Evolutionary conservation across 345 rosid species (phyloP), one percentile per base, ranked within the genome.

Genomic region (Clausena lansium): DNA sequence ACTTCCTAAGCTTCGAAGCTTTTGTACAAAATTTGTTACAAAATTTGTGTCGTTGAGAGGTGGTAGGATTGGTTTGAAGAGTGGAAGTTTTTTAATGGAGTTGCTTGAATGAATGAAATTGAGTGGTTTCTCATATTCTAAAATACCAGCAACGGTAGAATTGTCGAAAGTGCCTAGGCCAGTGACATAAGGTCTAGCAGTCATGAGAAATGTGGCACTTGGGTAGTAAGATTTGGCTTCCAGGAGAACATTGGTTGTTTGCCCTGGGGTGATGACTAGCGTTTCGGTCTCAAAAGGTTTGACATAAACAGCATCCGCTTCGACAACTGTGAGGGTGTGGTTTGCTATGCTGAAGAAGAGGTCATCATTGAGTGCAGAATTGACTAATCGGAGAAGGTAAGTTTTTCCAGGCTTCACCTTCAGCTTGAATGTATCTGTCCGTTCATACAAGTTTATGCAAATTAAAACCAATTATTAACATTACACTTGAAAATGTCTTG

Each of bases 101-200:
- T 63, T 52, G 36, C 70, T 71, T 6, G 81, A 75, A 75, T 80
- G 86, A 39, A 71, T 6, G 74, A 35, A 65, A 39, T 73, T 74
- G 57, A 72, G 72, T 2, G 85, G 83, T 9, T 35, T 73, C 32
- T 79, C 83, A 30, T 86, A 88, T 77, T 88, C 85, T 20, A 88
- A 67, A 13, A 86, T 64, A 0, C 84, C 91, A 0, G 89, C 91
- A n/a, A 86, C 87, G 0, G 89, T 88, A 52, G 89, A 81, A 74
- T 86, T 88, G 70, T 86, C 89, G 25, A 90, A 90, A 47, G 93
- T 86, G 54, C 92, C 94, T 54, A 57, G 85, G 28, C 96, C 96
- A 39, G 96, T 91, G 8, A 9, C 94, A 67, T 87, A 90, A 17
- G 96, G 92, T 75, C 90, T 79, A 25, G 89, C 91, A 14, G 82